Conservation (phyloP, 192 early-diverging fungal species). For the Coemansia sp. region DNA sequence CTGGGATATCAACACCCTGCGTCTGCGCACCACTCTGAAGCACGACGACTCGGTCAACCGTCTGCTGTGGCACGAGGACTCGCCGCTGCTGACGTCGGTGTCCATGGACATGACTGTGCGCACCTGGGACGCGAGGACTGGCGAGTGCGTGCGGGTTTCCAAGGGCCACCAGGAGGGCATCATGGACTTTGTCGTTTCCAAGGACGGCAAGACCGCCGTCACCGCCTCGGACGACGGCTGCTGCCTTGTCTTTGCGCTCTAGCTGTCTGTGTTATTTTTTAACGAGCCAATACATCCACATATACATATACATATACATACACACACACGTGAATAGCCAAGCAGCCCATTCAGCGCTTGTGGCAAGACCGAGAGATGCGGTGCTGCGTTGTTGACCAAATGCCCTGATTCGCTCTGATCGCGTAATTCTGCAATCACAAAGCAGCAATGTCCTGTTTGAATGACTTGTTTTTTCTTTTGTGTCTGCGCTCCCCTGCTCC, state of each 20-base stretch:
- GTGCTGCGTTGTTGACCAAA: too few species aligned
- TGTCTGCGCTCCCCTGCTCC: too few species aligned
- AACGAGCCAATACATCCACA: too few species aligned
- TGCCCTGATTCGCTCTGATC: too few species aligned
- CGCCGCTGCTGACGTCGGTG: slow-evolving; percentile 67
- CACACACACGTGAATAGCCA: too few species aligned
- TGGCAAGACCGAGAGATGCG: too few species aligned
- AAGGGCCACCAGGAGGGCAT: slow-evolving; percentile 86
- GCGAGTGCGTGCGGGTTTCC: slow-evolving; percentile 67
- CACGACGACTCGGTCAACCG: slow-evolving; percentile 89
- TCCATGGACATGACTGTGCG: slow-evolving; percentile 80
- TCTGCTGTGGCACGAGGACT: slow-evolving; percentile 62
- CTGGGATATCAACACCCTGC: slow-evolving; percentile 87
- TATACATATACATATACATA: too few species aligned
- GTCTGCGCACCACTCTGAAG: slow-evolving; percentile 71
- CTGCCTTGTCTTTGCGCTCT: slow-evolving; percentile 59
- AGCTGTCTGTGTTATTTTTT: too few species aligned
- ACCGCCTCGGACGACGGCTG: slow-evolving; percentile 85
- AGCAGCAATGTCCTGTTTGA: too few species aligned
- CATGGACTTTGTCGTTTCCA: slow-evolving; percentile 73
- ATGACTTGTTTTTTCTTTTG: too few species aligned
- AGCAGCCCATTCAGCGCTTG: too few species aligned
- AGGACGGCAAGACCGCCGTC: slow-evolving; percentile 67
- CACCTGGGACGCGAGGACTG: slow-evolving; percentile 90
- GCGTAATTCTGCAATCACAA: too few species aligned